Evolutionary conservation across 139 green algal species (phyloP).

Genomic region (Yamagishiella unicocca): DNA sequence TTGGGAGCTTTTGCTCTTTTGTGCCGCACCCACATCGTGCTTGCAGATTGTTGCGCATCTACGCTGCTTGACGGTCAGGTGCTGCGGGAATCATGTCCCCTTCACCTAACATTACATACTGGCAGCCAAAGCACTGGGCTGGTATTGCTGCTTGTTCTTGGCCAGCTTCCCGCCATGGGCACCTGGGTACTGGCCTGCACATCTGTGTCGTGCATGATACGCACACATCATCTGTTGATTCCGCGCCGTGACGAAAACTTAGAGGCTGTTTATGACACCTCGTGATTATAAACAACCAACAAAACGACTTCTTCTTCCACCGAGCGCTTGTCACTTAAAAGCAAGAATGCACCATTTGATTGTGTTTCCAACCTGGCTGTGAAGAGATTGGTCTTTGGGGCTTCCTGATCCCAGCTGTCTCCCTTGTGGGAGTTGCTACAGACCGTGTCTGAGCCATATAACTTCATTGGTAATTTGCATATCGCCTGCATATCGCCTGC

Average conservation of each 20-base stretch:
- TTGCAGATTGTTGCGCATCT: not conserved
- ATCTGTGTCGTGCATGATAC: not conserved
- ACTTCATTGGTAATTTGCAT: not conserved
- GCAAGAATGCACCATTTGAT: not conserved
- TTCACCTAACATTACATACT: conserved; percentile 40
- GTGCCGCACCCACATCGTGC: not conserved
- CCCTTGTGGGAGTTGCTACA: not conserved
- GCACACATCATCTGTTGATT: not conserved
- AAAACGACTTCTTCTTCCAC: conserved; percentile 67
- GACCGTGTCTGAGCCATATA: conserved; percentile 12
- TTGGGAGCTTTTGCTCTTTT: not conserved
- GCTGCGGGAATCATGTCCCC: conserved; percentile 28
- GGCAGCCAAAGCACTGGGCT: conserved; percentile 40
- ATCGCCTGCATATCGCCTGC: too few relatives aligned
- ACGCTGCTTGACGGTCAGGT: conserved; percentile 49
- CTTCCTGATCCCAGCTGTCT: not conserved
- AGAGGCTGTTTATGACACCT: conserved; percentile 65
- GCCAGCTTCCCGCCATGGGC: conserved; percentile 7
- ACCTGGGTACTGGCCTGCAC: conserved; percentile 23
- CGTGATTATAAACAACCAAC: conserved; percentile 51
- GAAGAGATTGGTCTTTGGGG: not conserved
- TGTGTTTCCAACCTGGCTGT: not conserved
- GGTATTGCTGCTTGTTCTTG: conserved; percentile 18
- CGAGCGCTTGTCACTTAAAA: conserved; percentile 14
- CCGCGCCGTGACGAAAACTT: conserved; percentile 56